These are phyloP conservation scores for Sideroxylon spinosum DNA, from an alignment of 179 eudicot species.

Conservation along the genomic window DNA sequence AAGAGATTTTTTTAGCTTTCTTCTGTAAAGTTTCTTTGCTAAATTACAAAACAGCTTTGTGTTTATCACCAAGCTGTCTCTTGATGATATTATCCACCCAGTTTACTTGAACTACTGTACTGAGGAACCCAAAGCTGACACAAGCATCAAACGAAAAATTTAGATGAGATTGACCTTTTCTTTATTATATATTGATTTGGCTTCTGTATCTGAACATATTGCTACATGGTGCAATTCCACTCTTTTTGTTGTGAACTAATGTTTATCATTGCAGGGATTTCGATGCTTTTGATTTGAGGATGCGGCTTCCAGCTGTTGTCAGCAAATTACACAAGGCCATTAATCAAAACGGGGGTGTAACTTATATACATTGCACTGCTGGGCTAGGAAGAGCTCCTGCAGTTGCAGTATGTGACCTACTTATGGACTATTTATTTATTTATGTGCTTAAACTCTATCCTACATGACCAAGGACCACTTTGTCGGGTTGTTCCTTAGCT, in stretches of 20 bases:
- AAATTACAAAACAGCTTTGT: not conserved
- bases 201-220: not conserved
- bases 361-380: slow-evolving; percentile 96
- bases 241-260: slow-evolving; percentile 10
- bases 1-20: slow-evolving; percentile 2
- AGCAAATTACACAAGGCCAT: slow-evolving; percentile 68
- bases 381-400: slow-evolving; percentile 99
- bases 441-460: not conserved
- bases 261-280: slow-evolving; percentile 61
- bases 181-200: not conserved
- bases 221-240: not conserved
- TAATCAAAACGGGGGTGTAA: slow-evolving; percentile 68
- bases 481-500: not conserved
- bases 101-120: not conserved
- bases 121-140: not conserved
- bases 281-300: slow-evolving; percentile 75
- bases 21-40: not conserved
- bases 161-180: not conserved
- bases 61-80: not conserved
- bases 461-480: not conserved
- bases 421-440: slow-evolving; percentile 3
- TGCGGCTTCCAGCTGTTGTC: slow-evolving; percentile 89
- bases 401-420: slow-evolving; percentile 60
- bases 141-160: slow-evolving; percentile 1
- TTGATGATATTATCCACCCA: not conserved